These are phyloP conservation scores for Venturia nashicola DNA, from an alignment of 2,329 filamentous ascomycete genomes.

Conservation along the genomic window DNA sequence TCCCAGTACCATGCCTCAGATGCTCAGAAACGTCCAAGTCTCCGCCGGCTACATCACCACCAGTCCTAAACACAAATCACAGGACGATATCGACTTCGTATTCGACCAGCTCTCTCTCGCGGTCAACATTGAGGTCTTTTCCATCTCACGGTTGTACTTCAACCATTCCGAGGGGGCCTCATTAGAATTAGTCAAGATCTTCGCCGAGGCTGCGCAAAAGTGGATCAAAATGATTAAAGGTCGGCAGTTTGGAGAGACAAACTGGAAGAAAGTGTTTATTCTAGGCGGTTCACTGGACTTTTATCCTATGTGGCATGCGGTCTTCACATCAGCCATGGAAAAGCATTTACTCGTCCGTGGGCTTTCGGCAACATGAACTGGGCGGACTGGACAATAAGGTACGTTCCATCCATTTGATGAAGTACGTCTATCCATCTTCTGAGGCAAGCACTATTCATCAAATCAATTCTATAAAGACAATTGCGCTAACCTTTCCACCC, in stretches of 20 bases:
- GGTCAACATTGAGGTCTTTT: neutral
- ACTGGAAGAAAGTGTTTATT: neutral
- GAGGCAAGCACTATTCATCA: too few relatives aligned
- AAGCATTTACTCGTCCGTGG: too few relatives aligned
- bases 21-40: neutral
- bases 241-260: neutral
- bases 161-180: neutral
- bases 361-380: too few relatives aligned
- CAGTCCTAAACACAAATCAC: too few relatives aligned
- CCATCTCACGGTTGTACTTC: neutral
- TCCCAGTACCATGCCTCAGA: neutral
- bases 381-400: too few relatives aligned
- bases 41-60: too few relatives aligned
- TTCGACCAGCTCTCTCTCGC: neutral
- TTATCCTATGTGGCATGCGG: too few relatives aligned
- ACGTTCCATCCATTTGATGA: too few relatives aligned
- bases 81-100: neutral
- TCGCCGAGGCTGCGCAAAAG: neutral
- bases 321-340: too few relatives aligned
- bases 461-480: too few relatives aligned
- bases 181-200: neutral
- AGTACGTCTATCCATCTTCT: too few relatives aligned
- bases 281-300: neutral
- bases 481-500: too few relatives aligned
- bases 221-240: neutral